phyloP scores from a whole-genome alignment of 2,329 filamentous ascomycete species.

The Alternaria longipes region DNA sequence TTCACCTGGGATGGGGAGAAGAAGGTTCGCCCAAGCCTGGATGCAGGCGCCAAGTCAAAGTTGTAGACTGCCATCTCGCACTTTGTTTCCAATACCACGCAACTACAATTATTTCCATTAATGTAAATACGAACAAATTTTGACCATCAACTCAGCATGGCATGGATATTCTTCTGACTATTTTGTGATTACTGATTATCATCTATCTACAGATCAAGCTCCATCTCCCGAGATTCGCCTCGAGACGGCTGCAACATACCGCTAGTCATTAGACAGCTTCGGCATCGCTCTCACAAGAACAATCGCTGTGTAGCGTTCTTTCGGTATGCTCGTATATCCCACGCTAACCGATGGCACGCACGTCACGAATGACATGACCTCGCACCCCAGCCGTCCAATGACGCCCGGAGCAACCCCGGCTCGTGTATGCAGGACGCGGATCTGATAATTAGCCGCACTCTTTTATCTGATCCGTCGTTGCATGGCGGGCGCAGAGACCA shows the following conservation, averaged over 20 bases:
- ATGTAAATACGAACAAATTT: not conserved
- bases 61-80: conserved; percentile 25
- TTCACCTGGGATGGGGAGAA: conserved; percentile 55
- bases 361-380: conserved; percentile 17
- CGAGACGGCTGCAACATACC: not conserved
- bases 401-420: not conserved
- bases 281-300: not conserved
- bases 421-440: conserved; percentile 37
- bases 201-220: not conserved
- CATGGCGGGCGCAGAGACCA: not conserved
- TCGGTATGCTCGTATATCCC: not conserved
- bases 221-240: not conserved
- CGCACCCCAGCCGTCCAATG: conserved; percentile 8
- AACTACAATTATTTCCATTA: not conserved
- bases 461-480: conserved; percentile 22
- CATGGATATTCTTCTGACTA: not conserved
- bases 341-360: conserved; percentile 10
- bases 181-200: not conserved
- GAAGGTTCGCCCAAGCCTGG: conserved; percentile 46
- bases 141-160: not conserved
- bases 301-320: not conserved
- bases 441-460: conserved; percentile 44
- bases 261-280: conserved; percentile 8
- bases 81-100: conserved; percentile 2
- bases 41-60: conserved; percentile 47